phyloP scores from a whole-genome alignment of 768 basidiomycete genomes.

The Mycena epipterygia region DNA sequence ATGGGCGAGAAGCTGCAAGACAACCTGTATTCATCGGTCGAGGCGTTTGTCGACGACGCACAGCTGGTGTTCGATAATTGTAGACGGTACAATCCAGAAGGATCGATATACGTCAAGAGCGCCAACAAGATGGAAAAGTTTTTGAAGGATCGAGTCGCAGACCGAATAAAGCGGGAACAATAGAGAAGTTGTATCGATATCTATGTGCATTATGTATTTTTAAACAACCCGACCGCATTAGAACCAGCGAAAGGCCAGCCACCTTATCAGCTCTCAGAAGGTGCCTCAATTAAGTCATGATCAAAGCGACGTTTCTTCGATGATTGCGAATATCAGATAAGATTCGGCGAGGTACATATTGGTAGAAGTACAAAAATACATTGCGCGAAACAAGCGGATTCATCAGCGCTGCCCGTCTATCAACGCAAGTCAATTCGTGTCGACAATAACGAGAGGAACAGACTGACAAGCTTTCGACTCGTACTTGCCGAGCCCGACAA shows the following conservation, averaged over 20 bases:
- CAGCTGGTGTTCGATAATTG: conserved; percentile 93
- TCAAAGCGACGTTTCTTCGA: conserved; percentile 8
- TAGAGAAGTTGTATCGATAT: conserved; percentile 12
- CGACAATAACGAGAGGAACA: not conserved
- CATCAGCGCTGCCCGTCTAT: conserved; percentile 69
- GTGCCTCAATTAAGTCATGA: no score
- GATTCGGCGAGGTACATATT: not conserved
- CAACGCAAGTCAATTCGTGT: conserved; percentile 2
- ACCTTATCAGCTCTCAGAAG: no score
- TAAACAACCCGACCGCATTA: no score
- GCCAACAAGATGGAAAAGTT: conserved; percentile 88
- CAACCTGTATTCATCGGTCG: conserved; percentile 85
- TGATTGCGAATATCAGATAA: not conserved
- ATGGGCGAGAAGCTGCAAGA: conserved; percentile 93
- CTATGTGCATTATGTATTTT: not conserved
- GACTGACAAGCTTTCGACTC: conserved; percentile 61
- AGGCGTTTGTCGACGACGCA: conserved; percentile 83
- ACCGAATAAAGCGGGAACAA: conserved; percentile 47
- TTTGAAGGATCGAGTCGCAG: conserved; percentile 67
- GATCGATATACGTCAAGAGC: conserved; percentile 84
- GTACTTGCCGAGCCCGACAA: conserved; percentile 75
- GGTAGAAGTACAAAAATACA: conserved; percentile 34
- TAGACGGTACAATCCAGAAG: conserved; percentile 86
- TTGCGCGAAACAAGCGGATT: conserved; percentile 28
- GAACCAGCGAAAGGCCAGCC: no score